These are phyloP conservation scores for Exophiala alcalophila DNA, from an alignment of 2,329 filamentous ascomycete species.

Conservation along the genomic window DNA sequence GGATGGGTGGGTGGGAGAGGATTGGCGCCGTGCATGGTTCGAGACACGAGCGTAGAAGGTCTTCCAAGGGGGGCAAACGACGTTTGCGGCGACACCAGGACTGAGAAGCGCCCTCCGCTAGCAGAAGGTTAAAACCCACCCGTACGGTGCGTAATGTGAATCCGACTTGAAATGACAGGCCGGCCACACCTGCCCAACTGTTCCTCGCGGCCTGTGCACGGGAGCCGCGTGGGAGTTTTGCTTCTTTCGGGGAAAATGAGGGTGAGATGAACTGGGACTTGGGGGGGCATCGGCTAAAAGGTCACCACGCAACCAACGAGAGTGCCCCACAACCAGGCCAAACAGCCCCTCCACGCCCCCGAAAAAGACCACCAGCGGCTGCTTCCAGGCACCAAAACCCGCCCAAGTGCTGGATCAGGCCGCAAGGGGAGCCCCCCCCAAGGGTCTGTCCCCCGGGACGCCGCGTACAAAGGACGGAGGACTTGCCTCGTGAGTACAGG, in stretches of 20 bases:
- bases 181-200: too few species aligned
- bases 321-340: background rate
- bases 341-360: background rate
- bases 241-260: constrained; percentile 11
- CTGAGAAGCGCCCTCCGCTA: too few species aligned
- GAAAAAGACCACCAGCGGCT: too few species aligned
- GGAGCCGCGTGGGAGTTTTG: background rate
- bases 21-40: constrained; percentile 14
- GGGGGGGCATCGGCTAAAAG: constrained; percentile 1
- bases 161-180: constrained; percentile 6
- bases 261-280: constrained; percentile 1
- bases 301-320: too few species aligned
- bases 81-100: constrained; percentile 7
- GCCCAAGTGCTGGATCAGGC: too few species aligned
- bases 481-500: too few species aligned
- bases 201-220: background rate
- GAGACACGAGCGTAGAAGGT: constrained; percentile 19
- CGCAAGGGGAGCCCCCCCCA: too few species aligned
- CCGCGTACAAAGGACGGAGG: too few species aligned
- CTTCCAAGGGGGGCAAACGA: constrained; percentile 1
- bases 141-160: constrained; percentile 13
- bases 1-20: background rate
- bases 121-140: constrained; percentile 1
- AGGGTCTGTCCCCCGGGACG: too few species aligned
- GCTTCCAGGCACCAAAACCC: too few species aligned